Conservation (phyloP, 106 monocot genomes). For the Vanilla planifolia region DNA sequence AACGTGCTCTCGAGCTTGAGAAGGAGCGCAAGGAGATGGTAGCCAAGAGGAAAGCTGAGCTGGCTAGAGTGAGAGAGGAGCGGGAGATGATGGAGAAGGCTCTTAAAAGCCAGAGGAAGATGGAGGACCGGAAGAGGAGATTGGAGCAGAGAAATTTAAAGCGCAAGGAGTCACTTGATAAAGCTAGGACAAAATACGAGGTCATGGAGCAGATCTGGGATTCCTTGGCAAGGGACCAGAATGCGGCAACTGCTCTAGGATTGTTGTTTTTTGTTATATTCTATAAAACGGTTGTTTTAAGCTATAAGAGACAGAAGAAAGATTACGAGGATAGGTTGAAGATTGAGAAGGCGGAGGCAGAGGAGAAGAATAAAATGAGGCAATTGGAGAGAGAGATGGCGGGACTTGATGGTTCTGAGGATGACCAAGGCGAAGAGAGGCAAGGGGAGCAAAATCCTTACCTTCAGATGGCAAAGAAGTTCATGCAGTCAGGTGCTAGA, state of each 20-base stretch:
- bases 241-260: slow-evolving; percentile 52
- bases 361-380: slow-evolving; percentile 77
- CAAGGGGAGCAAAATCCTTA: slow-evolving; percentile 62
- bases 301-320: slow-evolving; percentile 74
- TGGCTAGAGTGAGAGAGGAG: slow-evolving; percentile 41
- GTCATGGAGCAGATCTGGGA: slow-evolving; percentile 58
- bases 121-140: slow-evolving; percentile 44
- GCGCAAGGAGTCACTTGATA: slow-evolving; percentile 46
- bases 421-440: slow-evolving; percentile 43
- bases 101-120: slow-evolving; percentile 44
- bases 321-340: slow-evolving; percentile 82
- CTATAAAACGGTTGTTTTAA: slow-evolving; percentile 68
- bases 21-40: slow-evolving; percentile 43
- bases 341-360: slow-evolving; percentile 79
- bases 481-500: slow-evolving; percentile 82
- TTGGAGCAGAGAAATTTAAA: slow-evolving; percentile 40
- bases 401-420: slow-evolving; percentile 37
- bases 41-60: slow-evolving; percentile 34
- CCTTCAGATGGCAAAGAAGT: slow-evolving; percentile 68
- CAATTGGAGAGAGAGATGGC: slow-evolving; percentile 67
- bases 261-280: slow-evolving; percentile 57
- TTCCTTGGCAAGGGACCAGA: slow-evolving; percentile 48
- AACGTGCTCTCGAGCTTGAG: slow-evolving; percentile 55
- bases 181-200: slow-evolving; percentile 57
- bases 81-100: slow-evolving; percentile 49